Evolutionary conservation across 441 rosid species (phyloP).

Genomic region (Caryocar brasiliense): DNA sequence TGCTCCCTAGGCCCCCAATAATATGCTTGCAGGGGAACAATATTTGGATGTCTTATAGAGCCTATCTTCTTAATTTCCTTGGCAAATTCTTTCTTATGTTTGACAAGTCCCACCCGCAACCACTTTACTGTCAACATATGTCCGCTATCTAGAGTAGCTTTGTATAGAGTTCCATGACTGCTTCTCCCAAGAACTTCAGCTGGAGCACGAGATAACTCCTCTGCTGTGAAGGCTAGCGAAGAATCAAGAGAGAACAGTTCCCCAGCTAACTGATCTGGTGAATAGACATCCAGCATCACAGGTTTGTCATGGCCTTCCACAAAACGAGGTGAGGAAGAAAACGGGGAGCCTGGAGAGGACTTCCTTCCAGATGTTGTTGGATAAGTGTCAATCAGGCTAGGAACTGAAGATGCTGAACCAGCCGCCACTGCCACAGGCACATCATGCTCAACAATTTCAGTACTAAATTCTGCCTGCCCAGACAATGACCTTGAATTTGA

Average conservation of each 20-base stretch:
- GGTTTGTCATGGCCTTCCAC: slow-evolving; percentile 45
- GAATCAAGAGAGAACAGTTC: slow-evolving; percentile 71
- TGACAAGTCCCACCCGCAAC: slow-evolving; percentile 85
- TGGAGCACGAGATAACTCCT: slow-evolving; percentile 87
- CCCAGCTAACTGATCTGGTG: slow-evolving; percentile 91
- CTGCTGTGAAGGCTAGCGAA: slow-evolving; percentile 69
- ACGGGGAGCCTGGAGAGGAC: slow-evolving; percentile 69
- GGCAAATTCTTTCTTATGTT: slow-evolving; percentile 81
- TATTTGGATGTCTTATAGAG: slow-evolving; percentile 59
- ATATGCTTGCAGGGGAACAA: slow-evolving; percentile 77
- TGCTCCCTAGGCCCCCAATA: slow-evolving; percentile 96
- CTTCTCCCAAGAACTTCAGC: slow-evolving; percentile 98
- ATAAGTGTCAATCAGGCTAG: slow-evolving; percentile 47
- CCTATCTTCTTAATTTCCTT: slow-evolving; percentile 76
- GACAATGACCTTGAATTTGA: slow-evolving; percentile 73
- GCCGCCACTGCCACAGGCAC: slow-evolving; percentile 24
- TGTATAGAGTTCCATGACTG: slow-evolving; percentile 88
- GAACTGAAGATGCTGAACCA: slow-evolving; percentile 30
- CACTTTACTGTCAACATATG: slow-evolving; percentile 87
- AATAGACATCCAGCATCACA: slow-evolving; percentile 64
- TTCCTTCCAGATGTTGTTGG: slow-evolving; percentile 61
- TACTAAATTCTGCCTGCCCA: slow-evolving; percentile 38
- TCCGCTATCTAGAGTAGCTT: slow-evolving; percentile 80
- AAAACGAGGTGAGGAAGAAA: slow-evolving; percentile 72
- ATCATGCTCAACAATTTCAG: slow-evolving; percentile 59